Base-by-base conservation (phyloP, 225 moss, liverwort and hornwort species). In the Marchantia polymorpha region DNA sequence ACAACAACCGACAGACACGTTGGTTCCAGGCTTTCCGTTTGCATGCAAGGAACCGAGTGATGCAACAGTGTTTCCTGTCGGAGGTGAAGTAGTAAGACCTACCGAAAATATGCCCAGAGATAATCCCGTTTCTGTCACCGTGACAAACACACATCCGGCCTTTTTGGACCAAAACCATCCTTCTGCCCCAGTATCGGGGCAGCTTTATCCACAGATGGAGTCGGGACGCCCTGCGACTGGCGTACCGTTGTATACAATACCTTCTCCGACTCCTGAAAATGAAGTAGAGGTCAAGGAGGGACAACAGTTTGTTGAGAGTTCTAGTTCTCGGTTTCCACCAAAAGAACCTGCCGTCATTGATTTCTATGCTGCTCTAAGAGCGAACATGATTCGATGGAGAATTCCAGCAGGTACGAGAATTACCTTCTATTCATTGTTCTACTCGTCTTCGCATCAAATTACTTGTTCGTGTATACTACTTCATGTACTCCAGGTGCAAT, bases 331-430 rank as follows among this genome's bases (percentile, higher is more conserved):
- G 22, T 22, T 65, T 8, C 20, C 76, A 52, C 29, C 69, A 49
- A 55, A 20, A 59, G 81, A 80, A 67, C 73, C 22, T 59, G 48
- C 77, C 4, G n/a, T 78, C 12, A 74, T 49, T 69, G 81, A 81
- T 50, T 81, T 78, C 12, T 88, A 88, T 73, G 80, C 83, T 10
- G 27, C 75, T 51, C 77, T 88, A 8, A 77, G 85, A 48, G 80
- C 85, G 10, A 85, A 78, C 64, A 84, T 88, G 85, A 55, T 88
- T 15, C 87, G 87, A 14, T 88, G 87, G 87, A 80, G 83, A 52
- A 74, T 85, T 66, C 87, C 87, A 56, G 82, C 85, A 83, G 87
- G 87, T 88, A 83, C n/a, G 53, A 11, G 39, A 5, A 19, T 20
- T 20, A 19, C 14, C 56, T 56, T 56, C 2, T 56, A 56, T 56